These are phyloP conservation scores for Colletotrichum sp. DNA, from an alignment of 2,329 filamentous ascomycete genomes.

Conservation along the genomic window DNA sequence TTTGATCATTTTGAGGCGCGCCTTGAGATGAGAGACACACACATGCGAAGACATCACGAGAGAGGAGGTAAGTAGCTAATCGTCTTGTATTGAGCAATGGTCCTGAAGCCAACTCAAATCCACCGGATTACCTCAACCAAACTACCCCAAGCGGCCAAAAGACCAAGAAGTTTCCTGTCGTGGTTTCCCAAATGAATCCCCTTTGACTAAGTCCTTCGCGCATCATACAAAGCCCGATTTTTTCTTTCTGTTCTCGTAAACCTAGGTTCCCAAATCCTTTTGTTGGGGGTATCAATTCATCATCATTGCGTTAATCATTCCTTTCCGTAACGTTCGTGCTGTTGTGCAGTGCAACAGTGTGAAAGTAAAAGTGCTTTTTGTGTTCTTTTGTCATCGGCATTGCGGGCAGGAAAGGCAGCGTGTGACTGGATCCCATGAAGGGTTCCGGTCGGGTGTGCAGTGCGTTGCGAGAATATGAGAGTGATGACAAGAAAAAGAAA, in stretches of 20 bases:
- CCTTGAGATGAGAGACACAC: background rate
- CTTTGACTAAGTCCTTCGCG: background rate
- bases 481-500: background rate
- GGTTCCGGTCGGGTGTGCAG: background rate
- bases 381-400: background rate
- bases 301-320: background rate
- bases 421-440: background rate
- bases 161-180: background rate
- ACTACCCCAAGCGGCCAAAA: background rate
- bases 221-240: background rate
- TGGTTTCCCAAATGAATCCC: background rate
- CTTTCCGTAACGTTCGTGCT: background rate
- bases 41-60: background rate
- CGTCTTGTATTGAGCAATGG: background rate
- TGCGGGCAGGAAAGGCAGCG: background rate
- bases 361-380: background rate
- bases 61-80: background rate
- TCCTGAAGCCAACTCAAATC: background rate
- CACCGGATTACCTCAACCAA: slow-evolving; percentile 3
- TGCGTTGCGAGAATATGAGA: background rate
- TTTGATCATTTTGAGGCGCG: background rate
- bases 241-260: background rate
- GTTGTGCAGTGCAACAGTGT: background rate
- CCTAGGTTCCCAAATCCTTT: background rate
- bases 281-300: background rate